Conservation (phyloP, 73 alveolate genomes). For the Effrenium voratum region DNA sequence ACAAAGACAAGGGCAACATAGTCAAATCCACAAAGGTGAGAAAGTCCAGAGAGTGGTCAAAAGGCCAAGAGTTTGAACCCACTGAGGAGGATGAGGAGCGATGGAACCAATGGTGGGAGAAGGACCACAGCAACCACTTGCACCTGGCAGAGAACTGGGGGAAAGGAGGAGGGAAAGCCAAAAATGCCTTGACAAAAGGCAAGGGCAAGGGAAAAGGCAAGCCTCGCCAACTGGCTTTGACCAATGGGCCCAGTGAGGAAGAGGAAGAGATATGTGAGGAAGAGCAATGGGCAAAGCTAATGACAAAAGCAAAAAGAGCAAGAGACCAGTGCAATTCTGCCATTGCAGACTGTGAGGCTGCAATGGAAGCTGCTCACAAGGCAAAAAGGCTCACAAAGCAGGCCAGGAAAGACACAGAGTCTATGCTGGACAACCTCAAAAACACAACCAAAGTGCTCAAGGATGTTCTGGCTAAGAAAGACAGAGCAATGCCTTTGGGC, state of each 20-base stretch:
- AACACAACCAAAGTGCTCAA: neutral
- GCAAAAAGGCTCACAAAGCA: neutral
- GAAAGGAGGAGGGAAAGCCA: neutral
- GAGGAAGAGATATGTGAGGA: neutral
- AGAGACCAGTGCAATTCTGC: neutral
- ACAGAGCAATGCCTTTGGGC: neutral
- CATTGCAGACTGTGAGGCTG: neutral
- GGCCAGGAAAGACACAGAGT: conserved; percentile 6
- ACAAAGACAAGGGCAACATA: neutral
- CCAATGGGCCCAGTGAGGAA: neutral
- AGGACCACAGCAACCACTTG: neutral
- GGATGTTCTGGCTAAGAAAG: neutral
- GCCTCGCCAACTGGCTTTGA: neutral
- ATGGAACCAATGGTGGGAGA: neutral
- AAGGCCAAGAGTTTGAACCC: conserved; percentile 18
- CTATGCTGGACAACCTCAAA: neutral
- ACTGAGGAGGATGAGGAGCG: neutral
- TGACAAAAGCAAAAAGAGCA: conserved; percentile 5
- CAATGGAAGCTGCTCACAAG: neutral
- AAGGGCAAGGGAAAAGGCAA: conserved; percentile 39
- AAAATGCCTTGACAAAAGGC: conserved; percentile 20
- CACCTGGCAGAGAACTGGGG: neutral
- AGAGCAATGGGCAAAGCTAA: neutral
- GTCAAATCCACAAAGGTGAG: neutral
- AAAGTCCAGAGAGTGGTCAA: neutral